A percentile compares a stretch with the other conserved stretches of the same genome.
Evolutionary conservation across 225 moss, liverwort and hornwort species (phyloP).

Genomic region (Bryoerythrophyllum caledonicum): DNA sequence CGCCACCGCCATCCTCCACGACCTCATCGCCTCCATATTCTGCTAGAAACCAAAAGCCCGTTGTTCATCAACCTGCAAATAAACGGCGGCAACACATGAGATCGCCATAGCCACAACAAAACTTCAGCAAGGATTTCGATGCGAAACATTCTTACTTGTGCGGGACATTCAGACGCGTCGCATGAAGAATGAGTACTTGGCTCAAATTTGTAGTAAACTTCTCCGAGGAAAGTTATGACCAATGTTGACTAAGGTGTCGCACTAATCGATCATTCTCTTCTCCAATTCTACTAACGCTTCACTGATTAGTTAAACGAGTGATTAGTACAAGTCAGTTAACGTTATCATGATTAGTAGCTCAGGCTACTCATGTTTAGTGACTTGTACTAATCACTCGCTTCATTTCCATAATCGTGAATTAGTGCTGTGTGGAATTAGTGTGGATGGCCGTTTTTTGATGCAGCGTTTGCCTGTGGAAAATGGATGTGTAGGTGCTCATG

Average conservation of each 20-base stretch:
- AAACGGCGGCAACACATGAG: too few relatives aligned
- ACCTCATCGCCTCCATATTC: conserved; percentile 21
- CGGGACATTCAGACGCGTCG: neutral
- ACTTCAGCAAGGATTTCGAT: too few relatives aligned
- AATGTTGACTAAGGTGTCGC: neutral
- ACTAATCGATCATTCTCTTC: neutral
- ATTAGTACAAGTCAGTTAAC: too few relatives aligned
- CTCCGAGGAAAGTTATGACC: neutral
- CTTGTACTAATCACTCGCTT: neutral
- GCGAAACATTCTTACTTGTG: neutral
- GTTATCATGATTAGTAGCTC: too few relatives aligned
- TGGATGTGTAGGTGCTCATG: neutral
- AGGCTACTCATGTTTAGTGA: neutral
- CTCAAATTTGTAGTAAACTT: neutral
- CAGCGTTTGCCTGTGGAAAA: neutral
- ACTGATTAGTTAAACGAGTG: too few relatives aligned
- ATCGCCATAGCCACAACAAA: neutral
- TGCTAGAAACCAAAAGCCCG: too few relatives aligned
- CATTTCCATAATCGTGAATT: neutral
- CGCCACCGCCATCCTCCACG: neutral
- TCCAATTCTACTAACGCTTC: neutral
- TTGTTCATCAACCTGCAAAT: conserved; percentile 29
- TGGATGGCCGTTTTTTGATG: neutral
- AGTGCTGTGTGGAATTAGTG: neutral
- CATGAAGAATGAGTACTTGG: neutral